Percentiles rank a stretch among this genome's conserved stretches.
phyloP scores from a whole-genome alignment of 345 rosid genomes.

The Mangifera indica region DNA sequence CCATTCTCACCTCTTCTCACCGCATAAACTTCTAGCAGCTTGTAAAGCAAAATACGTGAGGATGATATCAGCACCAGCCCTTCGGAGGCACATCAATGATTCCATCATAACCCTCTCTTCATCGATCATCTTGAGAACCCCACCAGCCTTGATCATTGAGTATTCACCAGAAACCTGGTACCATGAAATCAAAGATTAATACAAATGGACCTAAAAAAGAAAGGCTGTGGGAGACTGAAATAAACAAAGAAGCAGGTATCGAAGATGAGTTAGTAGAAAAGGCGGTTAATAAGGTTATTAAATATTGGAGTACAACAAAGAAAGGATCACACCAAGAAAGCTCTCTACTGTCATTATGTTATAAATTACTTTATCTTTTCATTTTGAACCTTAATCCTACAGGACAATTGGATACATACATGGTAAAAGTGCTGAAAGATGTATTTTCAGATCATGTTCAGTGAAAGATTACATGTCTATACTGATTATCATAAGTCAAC shows the following conservation, averaged over 20 bases:
- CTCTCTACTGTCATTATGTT: neutral
- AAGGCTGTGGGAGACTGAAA: neutral
- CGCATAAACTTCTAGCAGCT: conserved; percentile 77
- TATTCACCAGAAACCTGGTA: conserved; percentile 82
- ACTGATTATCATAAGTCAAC: neutral
- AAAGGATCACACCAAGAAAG: too few relatives aligned
- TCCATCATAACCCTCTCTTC: conserved; percentile 96
- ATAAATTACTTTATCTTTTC: neutral
- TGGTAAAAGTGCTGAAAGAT: neutral
- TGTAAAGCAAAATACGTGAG: conserved; percentile 85
- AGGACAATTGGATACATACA: too few relatives aligned
- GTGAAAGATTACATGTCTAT: neutral
- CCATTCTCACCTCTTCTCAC: conserved; percentile 35
- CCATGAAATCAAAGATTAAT: neutral
- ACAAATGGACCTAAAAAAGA: neutral
- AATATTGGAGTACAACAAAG: too few relatives aligned
- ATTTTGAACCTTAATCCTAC: neutral
- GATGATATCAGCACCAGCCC: conserved; percentile 87
- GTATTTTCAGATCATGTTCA: neutral
- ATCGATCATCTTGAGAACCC: conserved; percentile 81
- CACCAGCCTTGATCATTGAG: conserved; percentile 93
- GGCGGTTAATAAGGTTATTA: too few relatives aligned
- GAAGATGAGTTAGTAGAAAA: too few relatives aligned
- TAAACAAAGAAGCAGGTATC: neutral
- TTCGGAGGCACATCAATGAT: conserved; percentile 74